Evolutionary conservation across 192 early-diverging fungal species (phyloP), one percentile per base, ranked within the genome.

Genomic region (Gorgonomyces haynaldii): DNA sequence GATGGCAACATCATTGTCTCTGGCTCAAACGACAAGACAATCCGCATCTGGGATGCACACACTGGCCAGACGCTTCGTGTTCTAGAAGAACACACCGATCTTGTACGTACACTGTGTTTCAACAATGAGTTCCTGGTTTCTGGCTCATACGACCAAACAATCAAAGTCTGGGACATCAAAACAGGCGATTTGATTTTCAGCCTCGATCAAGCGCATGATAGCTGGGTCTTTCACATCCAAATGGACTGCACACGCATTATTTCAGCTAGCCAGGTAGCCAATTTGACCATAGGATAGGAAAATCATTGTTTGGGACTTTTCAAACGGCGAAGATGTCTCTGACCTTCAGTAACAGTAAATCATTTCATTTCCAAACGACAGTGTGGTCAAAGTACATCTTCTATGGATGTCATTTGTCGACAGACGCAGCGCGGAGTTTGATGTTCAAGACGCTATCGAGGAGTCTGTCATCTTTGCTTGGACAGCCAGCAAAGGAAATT

Each of bases 151-250:
- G 85, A 94, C 55, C 77, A 85, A 52, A 76, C 81, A 1, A 60
- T 96, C 45, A 92, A 88, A 60, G 71, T 96, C 15, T 96, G 92
- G 92, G 74, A 82, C 41, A 53, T 83, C 34, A 61, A 74, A 23
- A 81, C 73, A 0, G n/a, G n/a, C n/a, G 38, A 26, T 8, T 26
- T 44, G 31, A 21, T 65, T 31, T 42, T 84, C 37, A 77, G 86
- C 56, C 69, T 87, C 21, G 64, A 79, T 29, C 62, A 72, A 25
- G 84, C 79, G 9, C 91, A 94, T 56, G 72, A 74, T 4, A 91
- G 86, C 60, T 95, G 91, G 90, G 88, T 98, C 3, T 98, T 96
- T 78, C 89, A 96, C 67, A 84, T 98, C 9, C 85, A 88, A 51
- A 87, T 91, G 56, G 82, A 82, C 28, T 61, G 69, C 3, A 80